Percentiles rank a stretch among this genome's conserved stretches.
Evolutionary conservation across 2,329 filamentous ascomycete species (phyloP).

Genomic region (Alternaria viburni): DNA sequence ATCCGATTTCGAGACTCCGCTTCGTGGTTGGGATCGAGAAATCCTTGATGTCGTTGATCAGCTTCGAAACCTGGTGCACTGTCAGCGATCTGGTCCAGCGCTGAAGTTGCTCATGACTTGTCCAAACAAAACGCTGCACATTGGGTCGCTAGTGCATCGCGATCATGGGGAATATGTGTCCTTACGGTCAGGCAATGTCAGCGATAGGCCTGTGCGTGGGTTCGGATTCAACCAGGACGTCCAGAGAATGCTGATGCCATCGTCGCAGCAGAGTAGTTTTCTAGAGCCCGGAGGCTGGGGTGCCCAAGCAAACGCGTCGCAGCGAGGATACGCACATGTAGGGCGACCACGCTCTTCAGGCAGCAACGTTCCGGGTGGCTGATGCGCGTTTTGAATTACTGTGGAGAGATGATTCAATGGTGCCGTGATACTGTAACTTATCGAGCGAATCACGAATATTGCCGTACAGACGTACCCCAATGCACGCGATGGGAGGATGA

Average conservation of each 20-base stretch:
- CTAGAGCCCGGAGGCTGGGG: not conserved
- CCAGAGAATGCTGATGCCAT: not conserved
- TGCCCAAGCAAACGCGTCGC: not conserved
- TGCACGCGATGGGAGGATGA: not conserved
- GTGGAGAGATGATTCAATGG: rapidly evolving
- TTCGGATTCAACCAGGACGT: not conserved
- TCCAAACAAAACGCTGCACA: not conserved
- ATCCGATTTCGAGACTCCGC: not conserved
- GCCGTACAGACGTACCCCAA: rapidly evolving
- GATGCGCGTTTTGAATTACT: rapidly evolving
- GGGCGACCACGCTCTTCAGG: not conserved
- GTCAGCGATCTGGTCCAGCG: not conserved
- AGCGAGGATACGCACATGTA: not conserved
- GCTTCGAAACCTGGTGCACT: not conserved
- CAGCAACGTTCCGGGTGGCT: not conserved
- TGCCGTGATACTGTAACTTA: not conserved
- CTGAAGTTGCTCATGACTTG: not conserved
- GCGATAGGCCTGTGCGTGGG: not conserved
- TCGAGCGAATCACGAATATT: rapidly evolving
- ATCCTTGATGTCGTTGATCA: not conserved
- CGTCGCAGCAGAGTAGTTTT: not conserved
- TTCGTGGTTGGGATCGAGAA: not conserved
- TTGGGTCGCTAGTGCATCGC: not conserved
- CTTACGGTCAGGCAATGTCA: not conserved
- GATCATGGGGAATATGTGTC: not conserved